Evolutionary conservation across 306 rosid species (phyloP), one percentile per base, ranked within the genome.

Genomic region (Fagus sylvatica): DNA sequence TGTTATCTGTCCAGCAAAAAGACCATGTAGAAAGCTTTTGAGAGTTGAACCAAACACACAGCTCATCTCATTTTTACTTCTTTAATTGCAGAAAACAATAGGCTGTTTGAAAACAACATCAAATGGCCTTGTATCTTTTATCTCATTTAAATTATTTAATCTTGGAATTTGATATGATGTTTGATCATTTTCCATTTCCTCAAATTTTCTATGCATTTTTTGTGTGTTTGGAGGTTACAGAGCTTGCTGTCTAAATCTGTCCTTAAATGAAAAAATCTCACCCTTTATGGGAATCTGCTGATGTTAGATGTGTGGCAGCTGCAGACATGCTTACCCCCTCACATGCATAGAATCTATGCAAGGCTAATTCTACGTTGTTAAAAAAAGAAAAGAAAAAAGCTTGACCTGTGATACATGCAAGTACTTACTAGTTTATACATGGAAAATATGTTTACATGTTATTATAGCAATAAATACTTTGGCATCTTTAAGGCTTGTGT

Each of bases 321-420:
- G 49, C 40, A 69, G 28, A 68, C 17, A 61, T 33, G 36, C 42
- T 54, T 10, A n/a, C 22, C 3, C 65, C 54, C 1, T 40, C 30
- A 60, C 53, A 69, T 67, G 10, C 76, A 61, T 36, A 16, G 40
- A 51, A 82, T 73, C 39, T 56, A 19, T 22, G 62, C 33, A 22
- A 22, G 3, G 34, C 62, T 22, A 22, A 51, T 22, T 56, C 62
- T 12, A 15, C 7, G 3, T 62, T 8, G 43, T 46, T 46, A 8
- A 8, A 46, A 46, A 46, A 46, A 46, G 9, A 46, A 46, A 46
- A n/a, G 62, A 71, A 54, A 8, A 66, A 17, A 3, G 69, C 69
- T 40, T 71, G 73, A 10, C 19, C 46, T 62, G 32, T 66, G 53
- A 57, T 10, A 3, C 40, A 68, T 73, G 28, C 65, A 57, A 53